A percentile compares a stretch with the other conserved stretches of the same genome.
These are phyloP conservation scores for Thelephora aurantiotincta DNA, from an alignment of 768 basidiomycete species.

Conservation along the genomic window DNA sequence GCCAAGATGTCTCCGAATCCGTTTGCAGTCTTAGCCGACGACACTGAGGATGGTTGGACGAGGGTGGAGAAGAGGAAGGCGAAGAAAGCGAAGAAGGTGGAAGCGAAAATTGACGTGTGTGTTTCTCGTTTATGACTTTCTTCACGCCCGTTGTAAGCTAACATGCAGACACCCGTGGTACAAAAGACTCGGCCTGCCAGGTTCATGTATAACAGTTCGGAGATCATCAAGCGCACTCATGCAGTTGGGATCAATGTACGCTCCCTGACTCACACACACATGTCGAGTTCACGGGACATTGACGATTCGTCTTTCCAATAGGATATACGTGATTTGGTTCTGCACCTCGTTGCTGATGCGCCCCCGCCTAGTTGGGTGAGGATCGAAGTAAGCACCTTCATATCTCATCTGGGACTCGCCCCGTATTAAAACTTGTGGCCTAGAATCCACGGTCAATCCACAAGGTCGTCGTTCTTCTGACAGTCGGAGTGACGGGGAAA, in stretches of 20 bases:
- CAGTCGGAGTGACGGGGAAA: constrained; percentile 77
- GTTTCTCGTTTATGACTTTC: constrained; percentile 8
- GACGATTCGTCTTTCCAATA: constrained; percentile 16
- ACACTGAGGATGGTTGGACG: constrained; percentile 36
- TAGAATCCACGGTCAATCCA: constrained; percentile 65
- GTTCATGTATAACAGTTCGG: constrained; percentile 72
- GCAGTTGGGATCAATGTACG: constrained; percentile 74
- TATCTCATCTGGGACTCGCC: not conserved
- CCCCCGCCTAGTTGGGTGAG: constrained; percentile 81
- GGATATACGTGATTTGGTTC: constrained; percentile 80
- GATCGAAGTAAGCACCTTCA: constrained; percentile 44
- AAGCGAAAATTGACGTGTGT: constrained; percentile 49
- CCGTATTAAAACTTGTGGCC: not conserved
- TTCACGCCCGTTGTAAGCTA: constrained; percentile 3
- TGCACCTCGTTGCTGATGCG: constrained; percentile 72
- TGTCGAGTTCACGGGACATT: not conserved
- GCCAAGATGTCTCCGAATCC: constrained; percentile 14
- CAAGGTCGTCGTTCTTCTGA: constrained; percentile 65
- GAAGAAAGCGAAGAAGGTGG: constrained; percentile 50
- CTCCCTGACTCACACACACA: constrained; percentile 4
- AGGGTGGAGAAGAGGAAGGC: constrained; percentile 60
- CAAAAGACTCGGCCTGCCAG: constrained; percentile 41
- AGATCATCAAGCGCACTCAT: constrained; percentile 58
- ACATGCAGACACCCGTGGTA: constrained; percentile 7
- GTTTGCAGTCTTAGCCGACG: not conserved